Evolutionary conservation across 495 filamentous ascomycete genomes (phyloP), one percentile per base, ranked within the genome.

Genomic region (Aspergillus avenaceus): DNA sequence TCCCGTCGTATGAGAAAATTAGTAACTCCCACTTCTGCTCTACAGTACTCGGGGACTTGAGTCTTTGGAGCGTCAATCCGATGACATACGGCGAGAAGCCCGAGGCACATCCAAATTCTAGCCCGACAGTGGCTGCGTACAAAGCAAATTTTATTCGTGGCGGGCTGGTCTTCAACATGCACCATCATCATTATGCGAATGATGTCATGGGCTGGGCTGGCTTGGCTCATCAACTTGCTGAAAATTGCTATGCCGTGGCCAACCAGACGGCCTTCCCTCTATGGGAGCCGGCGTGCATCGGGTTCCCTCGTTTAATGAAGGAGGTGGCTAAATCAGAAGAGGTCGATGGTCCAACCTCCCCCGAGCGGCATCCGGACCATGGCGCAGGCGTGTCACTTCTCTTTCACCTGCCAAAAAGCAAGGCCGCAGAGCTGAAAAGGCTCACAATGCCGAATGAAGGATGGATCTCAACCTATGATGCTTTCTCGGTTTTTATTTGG

Each of bases 381-480:
- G 53, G 41, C 28, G 16, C 44, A n/a, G 53, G 54, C 1, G 50
- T 53, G 12, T 63, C 52, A 7, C 61, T 72, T 14, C 57, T 75
- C 4, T 68, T 74, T 50, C 68, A 75, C 29, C 55, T 74, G 3
- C 67, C 66, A 13, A 69, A 67, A 51, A 73, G 66, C 58, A 73
- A 72, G 29, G 69, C 68, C 1, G 64, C 66, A 0, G 62, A 67
- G 43, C 47, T 75, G 3, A 73, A 74, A 50, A 57, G 52, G 23
- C 57, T 73, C 2, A 66, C 70, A 0, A 52, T 44, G 0, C 69
- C 69, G 1, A 34, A 51, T 18, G 49, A 66, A 41, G 65, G 36
- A 7, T 71, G 64, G 63, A 65, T 75, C 42, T 76, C 73, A 0
- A 74, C 65, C 7, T 74, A 71, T 32, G 70, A 75, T 40, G 70